These are phyloP conservation scores for Lactifluus pinguis DNA, from an alignment of 768 basidiomycete species.

Conservation along the genomic window DNA sequence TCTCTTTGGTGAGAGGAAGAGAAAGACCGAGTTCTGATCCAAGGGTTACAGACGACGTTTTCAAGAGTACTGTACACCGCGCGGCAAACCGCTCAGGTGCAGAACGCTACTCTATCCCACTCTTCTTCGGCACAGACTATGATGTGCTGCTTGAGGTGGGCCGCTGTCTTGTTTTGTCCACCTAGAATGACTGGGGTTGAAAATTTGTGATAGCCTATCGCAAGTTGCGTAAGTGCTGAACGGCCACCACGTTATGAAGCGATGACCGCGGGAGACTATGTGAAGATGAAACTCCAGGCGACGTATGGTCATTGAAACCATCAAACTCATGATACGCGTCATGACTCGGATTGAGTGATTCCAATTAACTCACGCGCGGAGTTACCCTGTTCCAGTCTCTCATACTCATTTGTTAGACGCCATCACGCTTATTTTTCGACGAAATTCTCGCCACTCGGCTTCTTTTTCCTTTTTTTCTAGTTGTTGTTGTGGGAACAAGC, in stretches of 20 bases:
- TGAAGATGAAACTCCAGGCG: conserved; percentile 64
- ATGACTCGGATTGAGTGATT: no score
- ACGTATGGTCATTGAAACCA: conserved; percentile 40
- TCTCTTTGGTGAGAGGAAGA: not conserved
- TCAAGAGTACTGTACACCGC: conserved; percentile 85
- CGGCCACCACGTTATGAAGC: conserved; percentile 64
- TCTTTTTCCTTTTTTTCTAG: no score
- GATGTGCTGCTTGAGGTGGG: conserved; percentile 70
- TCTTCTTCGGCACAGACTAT: conserved; percentile 89
- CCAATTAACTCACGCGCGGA: no score
- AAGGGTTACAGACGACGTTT: conserved; percentile 58
- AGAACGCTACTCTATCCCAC: conserved; percentile 73
- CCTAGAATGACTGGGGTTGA: not conserved
- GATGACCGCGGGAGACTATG: conserved; percentile 79
- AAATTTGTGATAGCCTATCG: conserved; percentile 22
- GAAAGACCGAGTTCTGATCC: not conserved
- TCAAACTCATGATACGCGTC: not conserved
- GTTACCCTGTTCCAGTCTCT: no score
- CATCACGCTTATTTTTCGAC: no score
- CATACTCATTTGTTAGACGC: no score
- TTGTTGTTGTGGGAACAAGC: no score
- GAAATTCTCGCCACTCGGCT: no score
- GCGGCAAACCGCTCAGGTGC: conserved; percentile 68
- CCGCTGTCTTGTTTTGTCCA: not conserved
- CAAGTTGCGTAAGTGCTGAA: conserved; percentile 35